Evolutionary conservation across 2,329 filamentous ascomycete genomes (phyloP).

Genomic region (Reticulascus tulasneorum): DNA sequence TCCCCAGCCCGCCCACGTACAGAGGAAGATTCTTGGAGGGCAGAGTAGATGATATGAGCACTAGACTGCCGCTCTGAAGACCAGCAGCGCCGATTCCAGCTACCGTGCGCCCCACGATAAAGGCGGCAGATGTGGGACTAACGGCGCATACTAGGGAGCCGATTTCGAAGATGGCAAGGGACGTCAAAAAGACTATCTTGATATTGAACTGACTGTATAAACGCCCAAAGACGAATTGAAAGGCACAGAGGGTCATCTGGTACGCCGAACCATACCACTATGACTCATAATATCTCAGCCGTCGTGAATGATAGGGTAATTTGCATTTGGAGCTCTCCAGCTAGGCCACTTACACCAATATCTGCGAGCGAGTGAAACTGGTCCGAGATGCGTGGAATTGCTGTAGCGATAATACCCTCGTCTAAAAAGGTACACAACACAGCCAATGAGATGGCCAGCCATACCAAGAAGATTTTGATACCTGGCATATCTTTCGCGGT

Average conservation of each 20-base stretch:
- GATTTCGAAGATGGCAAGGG: slow-evolving; percentile 24
- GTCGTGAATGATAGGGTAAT: no score
- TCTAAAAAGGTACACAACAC: slow-evolving; percentile 7
- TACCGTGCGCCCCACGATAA: slow-evolving; percentile 33
- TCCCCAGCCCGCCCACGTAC: slow-evolving; percentile 5
- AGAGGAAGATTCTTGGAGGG: slow-evolving; percentile 6
- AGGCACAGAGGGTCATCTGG: slow-evolving; percentile 19
- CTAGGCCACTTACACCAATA: slow-evolving; percentile 26
- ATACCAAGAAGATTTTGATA: slow-evolving; percentile 5
- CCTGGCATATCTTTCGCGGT: background rate
- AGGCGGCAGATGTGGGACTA: slow-evolving; percentile 27
- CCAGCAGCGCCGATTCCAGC: slow-evolving; percentile 31
- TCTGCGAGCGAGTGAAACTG: slow-evolving; percentile 35
- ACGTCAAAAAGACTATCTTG: slow-evolving; percentile 23
- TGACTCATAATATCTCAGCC: no score
- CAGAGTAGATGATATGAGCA: slow-evolving; percentile 7
- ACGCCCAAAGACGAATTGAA: slow-evolving; percentile 23
- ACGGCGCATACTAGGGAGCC: slow-evolving; percentile 31
- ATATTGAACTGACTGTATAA: slow-evolving; percentile 25
- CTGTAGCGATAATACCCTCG: slow-evolving; percentile 30
- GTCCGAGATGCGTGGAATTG: slow-evolving; percentile 27
- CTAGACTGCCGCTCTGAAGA: slow-evolving; percentile 6
- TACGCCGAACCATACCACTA: slow-evolving; percentile 27
- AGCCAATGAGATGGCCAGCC: slow-evolving; percentile 3
- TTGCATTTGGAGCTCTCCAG: no score